A percentile compares a stretch with the other conserved stretches of the same genome.
phyloP scores from a whole-genome alignment of 2,329 filamentous ascomycete genomes.

The Fusarium odoratissimum region DNA sequence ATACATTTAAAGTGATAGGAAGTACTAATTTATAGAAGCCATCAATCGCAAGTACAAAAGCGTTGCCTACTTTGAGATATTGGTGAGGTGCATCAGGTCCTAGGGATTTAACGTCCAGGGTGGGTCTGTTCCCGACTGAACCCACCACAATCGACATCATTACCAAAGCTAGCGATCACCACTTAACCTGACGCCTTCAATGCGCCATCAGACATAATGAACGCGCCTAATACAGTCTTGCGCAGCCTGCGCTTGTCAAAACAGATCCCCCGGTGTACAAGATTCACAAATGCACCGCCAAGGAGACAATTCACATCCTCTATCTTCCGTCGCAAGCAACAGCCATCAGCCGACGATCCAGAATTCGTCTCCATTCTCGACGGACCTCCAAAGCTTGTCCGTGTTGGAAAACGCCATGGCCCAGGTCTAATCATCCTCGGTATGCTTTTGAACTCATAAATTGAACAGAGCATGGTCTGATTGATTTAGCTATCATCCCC shows the following conservation, averaged over 20 bases:
- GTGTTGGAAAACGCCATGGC: conserved; percentile 78
- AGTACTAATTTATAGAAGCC: fast-evolving
- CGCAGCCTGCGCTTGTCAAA: conserved; percentile 41
- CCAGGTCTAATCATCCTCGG: conserved; percentile 83
- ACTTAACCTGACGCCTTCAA: conserved; percentile 3
- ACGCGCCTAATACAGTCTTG: conserved; percentile 43
- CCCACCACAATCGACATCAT: conserved; percentile 35
- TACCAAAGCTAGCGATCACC: conserved; percentile 6
- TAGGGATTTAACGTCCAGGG: not conserved
- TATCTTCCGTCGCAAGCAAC: conserved; percentile 45
- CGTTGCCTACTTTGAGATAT: not conserved
- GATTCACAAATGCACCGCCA: conserved; percentile 17
- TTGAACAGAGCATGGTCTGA: not conserved
- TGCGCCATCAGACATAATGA: conserved; percentile 42
- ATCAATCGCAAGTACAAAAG: not conserved
- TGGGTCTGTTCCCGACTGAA: conserved; percentile 17
- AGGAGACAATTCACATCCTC: conserved; percentile 35
- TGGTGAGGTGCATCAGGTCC: not conserved
- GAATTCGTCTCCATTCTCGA: conserved; percentile 89
- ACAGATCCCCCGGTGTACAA: conserved; percentile 18
- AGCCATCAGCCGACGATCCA: conserved; percentile 75
- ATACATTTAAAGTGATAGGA: not conserved
- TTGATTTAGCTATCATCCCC: conserved; percentile 77
- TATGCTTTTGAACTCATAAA: conserved; percentile 47
- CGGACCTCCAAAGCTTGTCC: conserved; percentile 83